Conservation (phyloP, 495 filamentous ascomycete species). For the Parathielavia appendiculata region DNA sequence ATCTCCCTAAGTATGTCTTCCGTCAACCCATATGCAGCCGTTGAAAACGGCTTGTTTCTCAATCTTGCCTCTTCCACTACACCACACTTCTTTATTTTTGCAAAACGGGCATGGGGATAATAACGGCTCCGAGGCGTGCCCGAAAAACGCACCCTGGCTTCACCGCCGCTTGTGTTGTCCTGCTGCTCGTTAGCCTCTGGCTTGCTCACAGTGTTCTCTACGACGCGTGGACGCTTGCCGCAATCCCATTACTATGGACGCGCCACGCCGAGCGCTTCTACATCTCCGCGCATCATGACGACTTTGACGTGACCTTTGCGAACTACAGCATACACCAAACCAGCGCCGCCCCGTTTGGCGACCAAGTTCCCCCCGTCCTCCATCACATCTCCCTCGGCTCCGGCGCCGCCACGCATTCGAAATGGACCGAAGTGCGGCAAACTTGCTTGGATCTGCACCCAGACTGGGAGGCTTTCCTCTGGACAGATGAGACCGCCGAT, state of each 20-base stretch:
- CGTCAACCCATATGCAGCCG: not conserved
- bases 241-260: constrained; percentile 31
- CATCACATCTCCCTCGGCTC: constrained; percentile 39
- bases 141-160: constrained; percentile 12
- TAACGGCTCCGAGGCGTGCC: not conserved
- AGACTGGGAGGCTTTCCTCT: constrained; percentile 35
- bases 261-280: constrained; percentile 25
- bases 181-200: constrained; percentile 15
- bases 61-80: not conserved
- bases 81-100: not conserved
- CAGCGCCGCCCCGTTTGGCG: constrained; percentile 28
- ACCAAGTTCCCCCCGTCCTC: constrained; percentile 35
- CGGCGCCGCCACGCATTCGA: constrained; percentile 18
- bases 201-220: constrained; percentile 22
- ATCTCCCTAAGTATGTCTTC: not conserved
- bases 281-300: constrained; percentile 28
- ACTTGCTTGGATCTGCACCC: constrained; percentile 35
- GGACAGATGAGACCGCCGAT: constrained; percentile 35
- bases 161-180: constrained; percentile 6
- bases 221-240: constrained; percentile 27
- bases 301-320: constrained; percentile 40
- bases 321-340: constrained; percentile 32
- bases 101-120: constrained; percentile 1
- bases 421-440: constrained; percentile 34
- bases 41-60: not conserved